Evolutionary conservation across 768 basidiomycete genomes (phyloP).

Genomic region (Pisolithus albus): DNA sequence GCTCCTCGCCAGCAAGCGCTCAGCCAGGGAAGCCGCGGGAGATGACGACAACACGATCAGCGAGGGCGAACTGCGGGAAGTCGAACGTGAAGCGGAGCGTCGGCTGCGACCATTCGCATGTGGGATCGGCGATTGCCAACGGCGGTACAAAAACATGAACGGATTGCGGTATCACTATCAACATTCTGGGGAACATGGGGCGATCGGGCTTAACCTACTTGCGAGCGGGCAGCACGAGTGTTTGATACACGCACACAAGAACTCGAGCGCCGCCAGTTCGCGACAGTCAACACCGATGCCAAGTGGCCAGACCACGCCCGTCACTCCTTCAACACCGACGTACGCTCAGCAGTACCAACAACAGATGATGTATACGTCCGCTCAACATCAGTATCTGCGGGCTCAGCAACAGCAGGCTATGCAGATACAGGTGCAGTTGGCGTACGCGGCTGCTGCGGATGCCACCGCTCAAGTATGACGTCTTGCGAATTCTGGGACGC

Average conservation of each 20-base stretch:
- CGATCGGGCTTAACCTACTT: constrained; percentile 76
- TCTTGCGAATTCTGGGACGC: neutral
- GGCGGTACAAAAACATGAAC: constrained; percentile 99
- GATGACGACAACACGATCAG: constrained; percentile 40
- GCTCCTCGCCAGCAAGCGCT: constrained; percentile 47
- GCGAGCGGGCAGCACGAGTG: constrained; percentile 67
- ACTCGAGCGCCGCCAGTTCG: constrained; percentile 23
- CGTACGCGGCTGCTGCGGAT: neutral
- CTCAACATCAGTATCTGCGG: constrained; percentile 33
- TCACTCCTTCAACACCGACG: constrained; percentile 25
- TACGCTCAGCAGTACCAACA: constrained; percentile 31
- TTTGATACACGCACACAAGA: constrained; percentile 30
- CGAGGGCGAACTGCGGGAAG: constrained; percentile 60
- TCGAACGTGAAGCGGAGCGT: constrained; percentile 80
- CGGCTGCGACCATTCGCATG: constrained; percentile 82
- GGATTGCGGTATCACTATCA: constrained; percentile 94
- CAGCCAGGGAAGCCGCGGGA: constrained; percentile 34
- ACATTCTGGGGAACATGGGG: constrained; percentile 93
- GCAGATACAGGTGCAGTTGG: constrained; percentile 16
- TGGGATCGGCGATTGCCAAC: constrained; percentile 76
- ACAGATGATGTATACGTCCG: constrained; percentile 31
- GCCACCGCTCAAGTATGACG: neutral
- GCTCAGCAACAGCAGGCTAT: constrained; percentile 28
- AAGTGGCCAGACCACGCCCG: constrained; percentile 28
- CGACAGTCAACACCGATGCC: constrained; percentile 27